phyloP scores from a whole-genome alignment of 495 filamentous ascomycete genomes.

The Saxispiralis lemnorum region DNA sequence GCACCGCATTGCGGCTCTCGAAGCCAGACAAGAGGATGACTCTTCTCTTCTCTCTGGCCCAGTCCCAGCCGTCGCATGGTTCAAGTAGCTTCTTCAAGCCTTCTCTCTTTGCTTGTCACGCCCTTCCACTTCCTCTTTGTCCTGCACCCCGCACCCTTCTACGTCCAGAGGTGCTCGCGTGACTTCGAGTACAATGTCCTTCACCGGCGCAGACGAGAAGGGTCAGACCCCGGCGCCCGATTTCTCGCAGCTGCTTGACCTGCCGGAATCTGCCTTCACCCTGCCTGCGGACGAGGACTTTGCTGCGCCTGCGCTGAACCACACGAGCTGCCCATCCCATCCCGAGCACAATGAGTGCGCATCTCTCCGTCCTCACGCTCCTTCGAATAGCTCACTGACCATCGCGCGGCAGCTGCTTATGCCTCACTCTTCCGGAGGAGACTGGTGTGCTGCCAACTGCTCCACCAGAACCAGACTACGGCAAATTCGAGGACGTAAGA shows the following conservation, averaged over 20 bases:
- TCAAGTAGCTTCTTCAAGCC: no score
- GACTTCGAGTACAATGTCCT: not conserved
- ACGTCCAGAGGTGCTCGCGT: not conserved
- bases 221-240: not conserved
- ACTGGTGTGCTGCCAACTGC: not conserved
- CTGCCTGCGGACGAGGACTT: not conserved
- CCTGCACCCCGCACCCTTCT: not conserved
- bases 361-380: not conserved
- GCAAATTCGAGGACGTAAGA: constrained; percentile 11
- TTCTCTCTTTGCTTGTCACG: not conserved
- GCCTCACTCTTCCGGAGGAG: not conserved
- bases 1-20: no score
- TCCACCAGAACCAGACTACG: constrained; percentile 11
- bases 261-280: constrained; percentile 1
- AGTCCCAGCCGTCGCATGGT: no score
- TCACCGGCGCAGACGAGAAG: not conserved
- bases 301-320: not conserved
- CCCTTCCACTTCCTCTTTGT: not conserved
- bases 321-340: not conserved
- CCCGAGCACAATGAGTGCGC: not conserved
- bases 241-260: constrained; percentile 4
- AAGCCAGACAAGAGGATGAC: no score
- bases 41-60: no score
- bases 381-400: not conserved
- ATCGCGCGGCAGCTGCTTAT: not conserved